phyloP scores from a whole-genome alignment of 2,329 filamentous ascomycete species.

The Cercospora zeina region DNA sequence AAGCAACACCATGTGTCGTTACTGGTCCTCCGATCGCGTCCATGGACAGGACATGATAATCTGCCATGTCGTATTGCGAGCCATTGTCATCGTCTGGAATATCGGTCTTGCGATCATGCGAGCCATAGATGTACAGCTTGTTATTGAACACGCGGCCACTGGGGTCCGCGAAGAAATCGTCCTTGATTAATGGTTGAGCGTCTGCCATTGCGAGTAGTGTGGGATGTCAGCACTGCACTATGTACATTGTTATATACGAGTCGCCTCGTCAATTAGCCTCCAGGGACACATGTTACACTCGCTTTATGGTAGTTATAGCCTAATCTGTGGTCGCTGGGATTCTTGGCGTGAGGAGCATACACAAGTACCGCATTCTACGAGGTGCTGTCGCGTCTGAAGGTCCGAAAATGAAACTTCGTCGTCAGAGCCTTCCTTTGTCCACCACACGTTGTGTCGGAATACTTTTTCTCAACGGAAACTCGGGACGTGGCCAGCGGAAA shows the following conservation, averaged over 20 bases:
- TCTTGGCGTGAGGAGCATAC: conserved; percentile 8
- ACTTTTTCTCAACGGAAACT: background rate
- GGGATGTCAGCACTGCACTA: background rate
- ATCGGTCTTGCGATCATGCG: conserved; percentile 73
- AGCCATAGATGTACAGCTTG: conserved; percentile 76
- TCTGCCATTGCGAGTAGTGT: conserved; percentile 34
- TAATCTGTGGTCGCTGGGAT: background rate
- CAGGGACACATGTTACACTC: background rate
- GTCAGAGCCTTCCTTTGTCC: background rate
- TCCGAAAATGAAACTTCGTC: background rate
- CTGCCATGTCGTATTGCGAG: conserved; percentile 80
- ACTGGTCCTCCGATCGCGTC: conserved; percentile 59
- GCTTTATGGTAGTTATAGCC: background rate
- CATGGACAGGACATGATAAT: conserved; percentile 76
- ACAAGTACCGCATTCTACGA: background rate
- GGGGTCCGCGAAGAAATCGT: conserved; percentile 77
- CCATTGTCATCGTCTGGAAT: conserved; percentile 80
- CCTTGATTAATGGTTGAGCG: conserved; percentile 65
- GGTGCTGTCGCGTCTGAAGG: background rate
- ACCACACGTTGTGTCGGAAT: background rate
- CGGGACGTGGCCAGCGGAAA: background rate
- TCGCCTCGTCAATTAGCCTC: background rate
- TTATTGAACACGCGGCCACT: conserved; percentile 78
- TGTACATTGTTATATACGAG: background rate
- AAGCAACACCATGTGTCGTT: conserved; percentile 70